Evolutionary conservation across 148 eudicot genomes (phyloP), one percentile per base, ranked within the genome.

Genomic region (Cornus kousa): DNA sequence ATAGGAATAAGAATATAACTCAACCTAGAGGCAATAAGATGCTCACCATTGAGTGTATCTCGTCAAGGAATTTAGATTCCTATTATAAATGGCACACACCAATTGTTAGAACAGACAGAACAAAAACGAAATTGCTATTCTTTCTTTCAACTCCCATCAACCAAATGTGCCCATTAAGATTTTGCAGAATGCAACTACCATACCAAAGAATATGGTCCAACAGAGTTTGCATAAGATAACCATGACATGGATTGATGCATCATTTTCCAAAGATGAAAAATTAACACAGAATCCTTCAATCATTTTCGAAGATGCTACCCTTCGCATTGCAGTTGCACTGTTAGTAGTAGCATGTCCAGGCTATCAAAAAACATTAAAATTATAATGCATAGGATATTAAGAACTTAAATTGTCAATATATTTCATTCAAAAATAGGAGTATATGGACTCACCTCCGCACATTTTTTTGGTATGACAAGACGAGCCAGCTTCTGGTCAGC

Each of bases 381-480:
- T 62, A 62, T 5, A 62, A 62, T 17, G 66, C 66, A 62, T 17
- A 62, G 24, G 19, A n/a, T 5, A 10, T 62, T 62, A 62, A 62
- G 66, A 53, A 62, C 66, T 62, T 8, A 20, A 20, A 19, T 62
- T 1, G 0, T 62, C 8, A 62, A 20, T 20, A 7, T 13, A 17
- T n/a, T 62, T 19, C 24, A 28, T 31, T 31, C 2, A 16, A 55
- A 53, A 55, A 7, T 50, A 76, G 22, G 67, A 20, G 33, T 33
- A 19, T 33, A 28, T 59, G 60, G 23, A 64, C 82, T 76, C 71
- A 86, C 89, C 79, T 81, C 84, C 10, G 89, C 89, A 79, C 75
- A 81, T 28, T 59, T 83, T 77, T 79, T 81, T 4, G 89, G 87
- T 76, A 84, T 71, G 31, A 81, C 77, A 5, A 86, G 82, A 65